phyloP scores from a whole-genome alignment of 106 monocot genomes.

The Posidonia australis region DNA sequence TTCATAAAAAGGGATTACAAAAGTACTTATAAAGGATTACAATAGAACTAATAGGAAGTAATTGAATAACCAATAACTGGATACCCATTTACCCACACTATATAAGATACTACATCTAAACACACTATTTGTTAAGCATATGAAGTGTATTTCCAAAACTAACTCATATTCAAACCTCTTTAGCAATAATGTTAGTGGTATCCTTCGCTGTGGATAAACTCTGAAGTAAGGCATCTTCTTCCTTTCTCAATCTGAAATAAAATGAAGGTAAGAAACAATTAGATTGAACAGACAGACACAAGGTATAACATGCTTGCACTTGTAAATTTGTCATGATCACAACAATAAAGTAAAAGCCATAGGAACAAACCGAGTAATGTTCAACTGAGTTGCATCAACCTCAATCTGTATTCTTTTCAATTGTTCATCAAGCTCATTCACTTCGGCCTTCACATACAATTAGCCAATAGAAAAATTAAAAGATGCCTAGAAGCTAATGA shows the following conservation, averaged over 20 bases:
- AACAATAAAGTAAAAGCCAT: constrained; percentile 1
- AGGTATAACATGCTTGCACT: not conserved
- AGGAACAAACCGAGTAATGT: constrained; percentile 42
- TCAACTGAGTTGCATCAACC: constrained; percentile 31
- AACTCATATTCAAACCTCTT: constrained; percentile 39
- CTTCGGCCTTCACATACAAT: constrained; percentile 53
- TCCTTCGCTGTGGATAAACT: constrained; percentile 26
- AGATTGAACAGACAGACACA: not conserved
- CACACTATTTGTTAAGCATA: too few species aligned
- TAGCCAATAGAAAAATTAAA: constrained; percentile 5
- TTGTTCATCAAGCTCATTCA: constrained; percentile 32
- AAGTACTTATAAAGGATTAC: too few species aligned
- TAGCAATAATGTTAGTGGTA: constrained; percentile 33
- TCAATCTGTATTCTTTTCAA: constrained; percentile 42
- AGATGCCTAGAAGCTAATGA: not conserved
- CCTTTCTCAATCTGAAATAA: constrained; percentile 52
- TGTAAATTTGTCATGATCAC: not conserved
- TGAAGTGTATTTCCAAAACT: too few species aligned
- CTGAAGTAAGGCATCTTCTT: constrained; percentile 51
- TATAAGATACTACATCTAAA: too few species aligned
- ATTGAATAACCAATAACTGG: too few species aligned
- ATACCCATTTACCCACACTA: too few species aligned
- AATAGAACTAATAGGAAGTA: too few species aligned
- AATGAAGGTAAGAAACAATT: not conserved
- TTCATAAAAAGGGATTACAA: too few species aligned